Evolutionary conservation across 192 early-diverging fungal species (phyloP), one percentile per base, ranked within the genome.

Genomic region (Allomyces arbusculus): DNA sequence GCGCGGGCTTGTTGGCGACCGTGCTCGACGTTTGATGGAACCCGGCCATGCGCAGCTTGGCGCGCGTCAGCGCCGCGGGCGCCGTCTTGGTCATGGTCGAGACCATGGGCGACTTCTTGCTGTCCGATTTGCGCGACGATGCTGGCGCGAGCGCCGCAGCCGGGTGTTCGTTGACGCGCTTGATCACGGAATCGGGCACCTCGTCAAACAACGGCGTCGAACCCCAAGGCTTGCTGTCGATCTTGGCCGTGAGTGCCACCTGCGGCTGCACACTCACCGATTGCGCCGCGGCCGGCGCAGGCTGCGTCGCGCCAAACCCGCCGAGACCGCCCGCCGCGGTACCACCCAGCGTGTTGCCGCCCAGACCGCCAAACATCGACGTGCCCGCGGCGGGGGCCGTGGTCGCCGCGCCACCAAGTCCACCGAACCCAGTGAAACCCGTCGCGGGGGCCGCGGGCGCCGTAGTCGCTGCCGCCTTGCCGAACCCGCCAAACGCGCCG

Each of bases 401-500:
- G n/a, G 69, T 61, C 43, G 3, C 26, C 23, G 66, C 20, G 33
- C 63, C 69, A 61, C 71, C 24, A 24, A 62, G 62, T 14, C 74
- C 78, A 74, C 73, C 77, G 65, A 72, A 75, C 6, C 74, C 23
- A 43, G 73, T 75, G 23, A 74, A 71, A 14, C 76, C 76, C 64
- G 71, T 67, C 10, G 69, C 25, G 22, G 63, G 62, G 12, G 69
- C 61, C 16, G 69, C 67, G 6, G 72, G 67, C 19, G 68, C 70
- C 3, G 72, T 68, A 4, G 74, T 65, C 14, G 69, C 62, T 1
- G 74, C 62, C 1, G 71, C 61, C 4, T 58, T 19, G 14, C 81
- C 81, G 67, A 80, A 80, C 65, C 73, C 78, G 61, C 78, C 79
- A 63, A 78, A 76, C 55, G 58, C 71, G 43, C 69, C 61, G 5